Evolutionary conservation across 257 asterid species (phyloP), one percentile per base, ranked within the genome.

Genomic region (Anisodus acutangulus): DNA sequence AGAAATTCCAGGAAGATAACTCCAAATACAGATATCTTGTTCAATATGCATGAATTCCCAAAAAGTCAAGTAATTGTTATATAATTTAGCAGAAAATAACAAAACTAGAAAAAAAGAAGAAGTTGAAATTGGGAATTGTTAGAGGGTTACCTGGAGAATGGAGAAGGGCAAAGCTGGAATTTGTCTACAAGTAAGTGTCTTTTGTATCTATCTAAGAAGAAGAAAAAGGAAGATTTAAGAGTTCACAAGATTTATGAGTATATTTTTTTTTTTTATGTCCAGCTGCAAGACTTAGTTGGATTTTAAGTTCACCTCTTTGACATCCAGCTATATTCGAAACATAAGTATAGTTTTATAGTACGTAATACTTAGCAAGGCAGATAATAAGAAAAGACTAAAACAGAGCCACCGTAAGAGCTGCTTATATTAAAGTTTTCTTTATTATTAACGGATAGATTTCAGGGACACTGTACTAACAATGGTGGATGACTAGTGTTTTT

Each of bases 1-100:
- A 47, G 41, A 47, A 47, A 45, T 12, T 76, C 90, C 90, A 86
- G 85, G 60, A 84, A 89, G 91, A 84, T 88, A 90, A 86, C 64
- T 87, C 91, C 92, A 89, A 89, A 86, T 54, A 49, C 2, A 72
- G 2, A 55, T 83, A 86, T 71, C 62, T 85, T 45, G 12, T 54
- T 68, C 26, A 22, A 84, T 79, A 86, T 81, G 88, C 87, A 80
- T 53, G 78, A 37, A 68, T 17, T 22, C 64, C 39, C 72, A 85
- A 64, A 76, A 83, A 58, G 26, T 72, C 67, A n/a, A 60, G 35
- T n/a, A 59, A 63, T 71, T 71, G 78, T 85, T 22, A 83, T 13
- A 78, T 3, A n/a, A 71, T 43, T 70, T 71, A 71, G 83, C 47
- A 68, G 22, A 82, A 70, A 85, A 12, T 80, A 87, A 85, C 83